These are phyloP conservation scores for Suhomyces sp. DNA, from an alignment of 805 yeast species.

Conservation along the genomic window DNA sequence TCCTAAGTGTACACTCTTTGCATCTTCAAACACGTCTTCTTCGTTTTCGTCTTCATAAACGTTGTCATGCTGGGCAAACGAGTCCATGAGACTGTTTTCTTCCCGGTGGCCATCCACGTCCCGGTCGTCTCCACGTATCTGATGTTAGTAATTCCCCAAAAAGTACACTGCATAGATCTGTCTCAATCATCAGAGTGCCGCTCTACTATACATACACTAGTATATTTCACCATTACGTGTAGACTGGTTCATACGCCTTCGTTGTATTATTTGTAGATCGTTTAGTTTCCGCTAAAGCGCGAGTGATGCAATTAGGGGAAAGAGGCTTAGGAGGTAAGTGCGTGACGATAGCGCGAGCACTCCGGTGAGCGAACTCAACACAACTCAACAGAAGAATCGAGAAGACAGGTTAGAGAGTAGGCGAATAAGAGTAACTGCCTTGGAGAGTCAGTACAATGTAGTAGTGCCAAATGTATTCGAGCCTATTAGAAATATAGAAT, in stretches of 20 bases:
- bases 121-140: background rate
- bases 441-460: too few species aligned
- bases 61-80: slow-evolving; percentile 1
- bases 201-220: background rate
- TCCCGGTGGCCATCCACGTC: background rate
- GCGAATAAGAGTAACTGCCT: too few species aligned
- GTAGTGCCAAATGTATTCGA: too few species aligned
- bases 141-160: background rate
- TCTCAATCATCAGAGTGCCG: background rate
- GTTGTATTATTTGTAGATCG: background rate
- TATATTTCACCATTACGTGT: background rate
- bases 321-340: background rate
- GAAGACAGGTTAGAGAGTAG: too few species aligned
- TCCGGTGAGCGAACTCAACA: too few species aligned
- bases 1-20: background rate
- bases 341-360: background rate
- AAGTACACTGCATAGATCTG: background rate
- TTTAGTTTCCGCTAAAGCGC: background rate
- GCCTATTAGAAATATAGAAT: too few species aligned
- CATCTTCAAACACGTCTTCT: background rate
- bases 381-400: too few species aligned
- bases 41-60: background rate
- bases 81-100: slow-evolving; percentile 7
- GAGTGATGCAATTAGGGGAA: background rate
- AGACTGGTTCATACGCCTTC: background rate